Conservation (phyloP, 306 rosid species). For the Vicia sativa region DNA sequence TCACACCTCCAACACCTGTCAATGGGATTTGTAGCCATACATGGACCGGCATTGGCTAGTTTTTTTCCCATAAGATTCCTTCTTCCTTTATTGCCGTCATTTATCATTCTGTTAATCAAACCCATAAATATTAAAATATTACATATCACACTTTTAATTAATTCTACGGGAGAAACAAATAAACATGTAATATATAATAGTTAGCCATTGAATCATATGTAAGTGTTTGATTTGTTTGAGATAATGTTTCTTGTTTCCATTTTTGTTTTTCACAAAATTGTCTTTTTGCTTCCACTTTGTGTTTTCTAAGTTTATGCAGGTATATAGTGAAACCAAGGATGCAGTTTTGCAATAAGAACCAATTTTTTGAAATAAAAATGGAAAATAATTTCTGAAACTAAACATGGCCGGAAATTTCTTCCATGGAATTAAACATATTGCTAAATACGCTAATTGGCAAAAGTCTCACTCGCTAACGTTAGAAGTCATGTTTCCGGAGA, state of each 20-base stretch:
- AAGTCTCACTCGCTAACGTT: conserved; percentile 52
- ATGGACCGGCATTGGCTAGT: conserved; percentile 17
- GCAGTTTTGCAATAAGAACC: neutral
- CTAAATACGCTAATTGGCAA: neutral
- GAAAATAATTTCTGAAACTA: neutral
- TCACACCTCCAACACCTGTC: conserved; percentile 92
- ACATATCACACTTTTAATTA: neutral
- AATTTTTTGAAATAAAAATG: neutral
- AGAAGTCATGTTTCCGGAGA: conserved; percentile 43
- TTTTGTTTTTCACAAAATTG: neutral
- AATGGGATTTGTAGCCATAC: conserved; percentile 74
- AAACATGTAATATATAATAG: conserved; percentile 8
- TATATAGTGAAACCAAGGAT: neutral
- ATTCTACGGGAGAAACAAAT: neutral
- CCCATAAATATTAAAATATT: neutral
- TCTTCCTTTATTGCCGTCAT: conserved; percentile 32
- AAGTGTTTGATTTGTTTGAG: neutral
- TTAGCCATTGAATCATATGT: neutral
- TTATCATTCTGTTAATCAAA: conserved; percentile 41
- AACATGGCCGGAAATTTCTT: neutral
- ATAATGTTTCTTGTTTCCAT: neutral
- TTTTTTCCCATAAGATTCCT: conserved; percentile 38
- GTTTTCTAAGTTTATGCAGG: neutral
- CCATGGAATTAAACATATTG: conserved; percentile 1
- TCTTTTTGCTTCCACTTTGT: neutral